phyloP scores from a whole-genome alignment of 2,329 filamentous ascomycete species.

The Trichoderma guizhouense region DNA sequence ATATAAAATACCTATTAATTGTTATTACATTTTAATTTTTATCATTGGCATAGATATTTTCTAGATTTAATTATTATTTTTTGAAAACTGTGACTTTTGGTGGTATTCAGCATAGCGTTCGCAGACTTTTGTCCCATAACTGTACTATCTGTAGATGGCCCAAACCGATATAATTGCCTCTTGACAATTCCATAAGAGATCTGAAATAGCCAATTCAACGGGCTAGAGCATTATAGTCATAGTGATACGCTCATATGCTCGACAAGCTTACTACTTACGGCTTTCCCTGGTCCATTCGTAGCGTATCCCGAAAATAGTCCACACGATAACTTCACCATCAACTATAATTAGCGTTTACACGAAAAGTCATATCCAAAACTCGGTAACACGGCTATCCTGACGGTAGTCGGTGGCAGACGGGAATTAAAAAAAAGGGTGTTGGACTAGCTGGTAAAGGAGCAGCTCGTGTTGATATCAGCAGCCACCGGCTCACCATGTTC shows the following conservation, averaged over 20 bases:
- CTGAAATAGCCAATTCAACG: background rate
- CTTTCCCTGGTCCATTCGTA: background rate
- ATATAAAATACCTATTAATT: too few species aligned
- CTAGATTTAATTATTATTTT: too few species aligned
- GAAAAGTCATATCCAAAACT: background rate
- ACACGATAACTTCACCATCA: background rate
- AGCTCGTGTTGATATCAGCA: background rate
- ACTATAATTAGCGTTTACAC: background rate
- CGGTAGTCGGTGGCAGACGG: background rate
- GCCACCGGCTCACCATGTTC: background rate
- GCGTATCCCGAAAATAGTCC: background rate
- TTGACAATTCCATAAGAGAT: background rate
- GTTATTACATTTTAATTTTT: too few species aligned
- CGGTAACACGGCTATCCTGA: background rate
- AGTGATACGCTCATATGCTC: background rate
- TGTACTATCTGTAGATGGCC: too few species aligned
- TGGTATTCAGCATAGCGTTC: too few species aligned
- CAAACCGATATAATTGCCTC: background rate
- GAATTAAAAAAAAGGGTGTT: background rate
- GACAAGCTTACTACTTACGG: background rate
- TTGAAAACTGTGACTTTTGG: too few species aligned
- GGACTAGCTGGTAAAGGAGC: background rate
- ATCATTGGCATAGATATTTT: too few species aligned
- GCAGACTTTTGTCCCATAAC: too few species aligned
- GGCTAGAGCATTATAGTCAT: background rate